Evolutionary conservation across 108 stramenopile species (phyloP), one percentile per base, ranked within the genome.

Genomic region (Cyclostephanos invisitatus): DNA sequence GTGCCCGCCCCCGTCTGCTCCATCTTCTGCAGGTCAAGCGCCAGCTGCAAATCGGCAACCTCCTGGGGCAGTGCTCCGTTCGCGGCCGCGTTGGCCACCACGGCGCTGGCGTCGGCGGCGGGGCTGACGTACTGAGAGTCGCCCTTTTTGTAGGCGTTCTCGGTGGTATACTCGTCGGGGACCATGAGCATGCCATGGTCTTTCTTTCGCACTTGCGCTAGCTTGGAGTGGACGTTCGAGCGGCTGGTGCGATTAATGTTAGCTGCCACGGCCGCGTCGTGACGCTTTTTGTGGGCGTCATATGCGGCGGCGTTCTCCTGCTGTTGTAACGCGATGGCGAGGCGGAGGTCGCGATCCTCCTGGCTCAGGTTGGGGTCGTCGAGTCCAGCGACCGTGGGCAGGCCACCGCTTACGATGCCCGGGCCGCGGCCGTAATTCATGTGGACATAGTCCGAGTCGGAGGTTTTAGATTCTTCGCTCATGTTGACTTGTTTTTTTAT

Each of bases 231-330:
- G 38, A 88, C 87, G 55, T 81, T 86, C 22, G 90, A 91, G 15
- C 94, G 85, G 15, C 83, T 77, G 18, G 94, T 95, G 60, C 94
- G 94, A 74, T 89, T 86, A 38, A 74, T 53, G 48, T 87, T 78
- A 24, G 94, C 88, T 25, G 82, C 66, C 10, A 84, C 65, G 64
- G 82, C 65, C 61, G 84, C 78, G 15, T 92, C 87, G 79, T 90
- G 91, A 47, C 86, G 85, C 73, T 91, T 92, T 82, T 92, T 88
- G 82, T 89, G 89, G 9, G 73, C 81, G 29, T 84, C 86, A 69
- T 90, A 91, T 24, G 80, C 94, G 53, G 90, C 91, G 50, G 90
- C 91, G 55, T 95, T 95, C 73, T 95, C 94, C 67, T 95, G 88
- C 65, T 95, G 91, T 81, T 95, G 94, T 42, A 95, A 78, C 20